Base-by-base conservation (phyloP, 371 early-diverging fungal genomes). In the Rhizopus arrhizus region DNA sequence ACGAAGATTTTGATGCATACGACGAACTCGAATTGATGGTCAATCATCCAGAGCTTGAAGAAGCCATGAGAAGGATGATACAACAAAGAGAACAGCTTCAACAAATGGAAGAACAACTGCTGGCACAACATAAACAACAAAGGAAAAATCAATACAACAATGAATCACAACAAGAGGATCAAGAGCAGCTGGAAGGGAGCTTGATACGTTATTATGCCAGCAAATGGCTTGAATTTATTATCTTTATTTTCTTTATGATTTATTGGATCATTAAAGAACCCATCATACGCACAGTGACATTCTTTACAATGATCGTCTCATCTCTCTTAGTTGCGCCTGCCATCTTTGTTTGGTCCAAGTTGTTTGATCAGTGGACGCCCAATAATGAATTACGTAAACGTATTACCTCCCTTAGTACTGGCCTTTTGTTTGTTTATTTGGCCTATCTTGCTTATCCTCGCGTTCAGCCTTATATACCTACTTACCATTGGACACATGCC, bases 231-330 rank as follows among this genome's bases (percentile, higher is more conserved):
- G 52, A 59, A 42, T 22, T 53, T 8, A 38, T 53, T 22, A 49
- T 56, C 2, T 68, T 68, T 68, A n/a, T 47, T 32, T 46, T 68
- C 0, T 68, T 68, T 36, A 68, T 68, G 68, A 3, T 48, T 8
- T 68, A 55, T 15, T 68, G 68, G 68, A 59, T 68, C 10, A 42
- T 63, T 10, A 63, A 63, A n/a, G 68, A 62, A 22, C 63, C 68
- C 3, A 33, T 59, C 10, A 68, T 68, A 5, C 59, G 68, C 2
- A 48, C 51, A 3, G 34, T 63, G 5, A 59, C 64, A 0, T 68
- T 68, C n/a, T 36, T 68, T 2, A 63, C 68, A 2, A 68, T 68
- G 62, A 29, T 68, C 31, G 59, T 63, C 0, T 63, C 68, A 5
- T 22, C 53, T 8, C 32, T 67, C 4, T 15, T 63, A 4, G 48